A percentile compares a stretch with the other conserved stretches of the same genome.
Conservation (phyloP, 2,329 filamentous ascomycete genomes). For the Venturiaceae sp. region DNA sequence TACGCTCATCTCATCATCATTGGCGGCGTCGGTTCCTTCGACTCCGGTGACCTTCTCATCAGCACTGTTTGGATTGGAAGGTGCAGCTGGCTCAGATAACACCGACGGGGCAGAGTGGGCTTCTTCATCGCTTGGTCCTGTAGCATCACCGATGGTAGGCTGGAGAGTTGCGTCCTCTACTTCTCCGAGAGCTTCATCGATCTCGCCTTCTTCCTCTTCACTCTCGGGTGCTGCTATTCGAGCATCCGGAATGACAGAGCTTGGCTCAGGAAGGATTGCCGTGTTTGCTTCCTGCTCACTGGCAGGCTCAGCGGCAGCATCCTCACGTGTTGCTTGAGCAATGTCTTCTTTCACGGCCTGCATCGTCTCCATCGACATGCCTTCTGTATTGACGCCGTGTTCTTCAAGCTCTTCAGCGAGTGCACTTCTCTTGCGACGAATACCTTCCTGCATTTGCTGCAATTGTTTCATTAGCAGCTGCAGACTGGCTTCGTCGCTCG, state of each 20-base stretch:
- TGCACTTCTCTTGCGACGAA: slow-evolving; percentile 26
- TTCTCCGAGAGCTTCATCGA: neutral
- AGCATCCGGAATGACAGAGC: neutral
- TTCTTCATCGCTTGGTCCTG: neutral
- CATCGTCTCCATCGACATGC: slow-evolving; percentile 34
- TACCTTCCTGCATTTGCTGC: slow-evolving; percentile 27
- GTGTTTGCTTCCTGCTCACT: neutral
- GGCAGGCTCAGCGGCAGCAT: neutral
- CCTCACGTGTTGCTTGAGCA: slow-evolving; percentile 16
- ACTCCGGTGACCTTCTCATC: neutral
- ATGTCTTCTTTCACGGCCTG: slow-evolving; percentile 26
- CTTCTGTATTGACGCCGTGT: slow-evolving; percentile 37
- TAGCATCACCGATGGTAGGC: neutral
- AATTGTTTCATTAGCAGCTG: slow-evolving; percentile 35
- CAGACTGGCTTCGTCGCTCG: slow-evolving; percentile 25
- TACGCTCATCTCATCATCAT: neutral
- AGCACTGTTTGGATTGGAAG: neutral
- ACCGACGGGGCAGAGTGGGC: too few relatives aligned
- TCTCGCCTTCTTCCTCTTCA: slow-evolving; percentile 3
- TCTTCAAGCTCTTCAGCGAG: slow-evolving; percentile 39
- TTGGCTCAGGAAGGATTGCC: neutral
- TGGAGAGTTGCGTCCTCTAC: neutral
- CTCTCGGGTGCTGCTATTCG: neutral
- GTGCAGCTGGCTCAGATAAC: neutral
- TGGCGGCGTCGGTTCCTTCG: neutral